phyloP scores from a whole-genome alignment of 352 stramenopile species.

The Saprolegnia parasitica region DNA sequence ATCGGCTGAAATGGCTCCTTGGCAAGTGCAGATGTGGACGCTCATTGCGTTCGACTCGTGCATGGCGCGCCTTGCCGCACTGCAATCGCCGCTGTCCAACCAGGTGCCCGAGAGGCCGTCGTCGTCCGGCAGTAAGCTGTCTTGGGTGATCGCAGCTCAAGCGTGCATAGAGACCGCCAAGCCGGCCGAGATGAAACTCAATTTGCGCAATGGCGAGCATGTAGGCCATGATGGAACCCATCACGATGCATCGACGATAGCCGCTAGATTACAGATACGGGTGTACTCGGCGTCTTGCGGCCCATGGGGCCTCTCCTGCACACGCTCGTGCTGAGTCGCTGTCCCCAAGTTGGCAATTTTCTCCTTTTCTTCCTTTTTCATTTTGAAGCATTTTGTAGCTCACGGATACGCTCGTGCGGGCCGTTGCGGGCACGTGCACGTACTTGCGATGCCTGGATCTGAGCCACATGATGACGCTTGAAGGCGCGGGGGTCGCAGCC shows the following conservation, averaged over 20 bases:
- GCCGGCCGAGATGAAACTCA: constrained; percentile 32
- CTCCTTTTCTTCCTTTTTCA: background rate
- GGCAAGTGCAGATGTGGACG: constrained; percentile 50
- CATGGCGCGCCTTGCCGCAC: constrained; percentile 36
- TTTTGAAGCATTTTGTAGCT: constrained; percentile 34
- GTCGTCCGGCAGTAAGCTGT: background rate
- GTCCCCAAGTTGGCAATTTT: constrained; percentile 38
- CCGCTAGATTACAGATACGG: constrained; percentile 18
- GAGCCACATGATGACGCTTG: constrained; percentile 47
- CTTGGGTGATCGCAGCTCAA: background rate
- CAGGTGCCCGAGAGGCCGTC: constrained; percentile 37
- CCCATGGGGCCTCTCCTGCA: constrained; percentile 39
- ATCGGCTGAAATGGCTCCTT: background rate
- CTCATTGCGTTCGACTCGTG: constrained; percentile 60
- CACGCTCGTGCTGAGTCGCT: constrained; percentile 41
- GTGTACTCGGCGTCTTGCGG: constrained; percentile 32
- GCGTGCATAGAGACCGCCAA: background rate
- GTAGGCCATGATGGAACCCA: background rate
- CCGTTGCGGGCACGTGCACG: constrained; percentile 47
- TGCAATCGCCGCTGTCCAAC: constrained; percentile 32
- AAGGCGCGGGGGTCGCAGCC: constrained; percentile 44
- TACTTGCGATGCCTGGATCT: constrained; percentile 52
- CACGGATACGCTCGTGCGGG: constrained; percentile 50
- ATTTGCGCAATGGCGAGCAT: constrained; percentile 52
- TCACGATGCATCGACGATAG: background rate